Base-by-base conservation (phyloP, 73 alveolate genomes). In the Tetrahymena borealis region DNA sequence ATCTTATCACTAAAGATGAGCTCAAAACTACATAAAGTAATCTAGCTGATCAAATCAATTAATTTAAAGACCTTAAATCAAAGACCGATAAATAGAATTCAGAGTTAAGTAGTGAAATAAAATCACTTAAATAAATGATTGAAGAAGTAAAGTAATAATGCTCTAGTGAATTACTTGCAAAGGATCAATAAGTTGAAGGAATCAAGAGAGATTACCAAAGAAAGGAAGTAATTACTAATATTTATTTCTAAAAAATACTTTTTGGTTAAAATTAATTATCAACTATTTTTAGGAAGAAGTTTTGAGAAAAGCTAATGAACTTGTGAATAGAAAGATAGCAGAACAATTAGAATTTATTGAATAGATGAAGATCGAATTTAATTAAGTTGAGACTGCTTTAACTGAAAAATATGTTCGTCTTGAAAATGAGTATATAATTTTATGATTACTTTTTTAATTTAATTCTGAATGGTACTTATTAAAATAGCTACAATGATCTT, bases 361-460 rank as follows among this genome's bases (percentile, higher is more conserved):
- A n/a, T 33, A 93, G 31, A 38, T 93, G 91, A 93, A 78, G 78
- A 85, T 79, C 10, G 95, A 93, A 24, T 93, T 79, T 85, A 92
- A 79, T 18, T 40, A 93, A 33, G 93, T 92, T 2, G 38, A 79
- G 32, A 31, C 90, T 20, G 42, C 91, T 78, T 38, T 93, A 38
- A 38, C 78, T 31, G 39, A 93, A 33, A 93, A 93, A 90, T 85
- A 39, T 35, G 60, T 39, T 40, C 90, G 90, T 77, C 42, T 93
- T 37, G 95, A 93, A 32, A 92, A 93, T 33, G 95, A 93, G 95
- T 93, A 93, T n/a, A n/a, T n/a, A n/a, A n/a, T n/a, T n/a, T n/a
- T n/a, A n/a, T n/a, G n/a, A 15, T 39, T 38, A 24, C 31, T 78
- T 38, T 11, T 38, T 38, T 1, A 24, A 60, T 42, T 42, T 10